These are phyloP conservation scores for Eimeria maxima DNA, from an alignment of 169 alveolate species.

Conservation along the genomic window DNA sequence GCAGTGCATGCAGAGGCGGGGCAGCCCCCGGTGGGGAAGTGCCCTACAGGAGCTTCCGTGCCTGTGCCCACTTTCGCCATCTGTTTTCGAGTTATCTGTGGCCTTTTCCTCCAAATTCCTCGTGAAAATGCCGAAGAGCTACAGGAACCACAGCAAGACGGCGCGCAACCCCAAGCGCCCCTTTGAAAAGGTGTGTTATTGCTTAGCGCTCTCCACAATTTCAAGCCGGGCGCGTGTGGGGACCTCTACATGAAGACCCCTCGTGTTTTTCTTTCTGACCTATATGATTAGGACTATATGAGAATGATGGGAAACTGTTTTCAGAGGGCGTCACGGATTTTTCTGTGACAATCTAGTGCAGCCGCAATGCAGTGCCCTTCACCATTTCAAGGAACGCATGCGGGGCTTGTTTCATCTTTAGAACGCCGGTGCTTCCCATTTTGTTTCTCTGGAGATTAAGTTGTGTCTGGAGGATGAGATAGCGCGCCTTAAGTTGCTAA, in stretches of 20 bases:
- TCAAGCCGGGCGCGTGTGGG: conserved; percentile 24
- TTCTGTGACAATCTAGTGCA: neutral
- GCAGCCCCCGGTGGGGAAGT: conserved; percentile 64
- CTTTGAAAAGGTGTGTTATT: conserved; percentile 87
- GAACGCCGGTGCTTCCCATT: neutral
- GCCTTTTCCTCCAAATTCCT: conserved; percentile 38
- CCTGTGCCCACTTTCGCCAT: conserved; percentile 25
- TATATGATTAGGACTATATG: neutral
- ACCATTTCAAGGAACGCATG: neutral
- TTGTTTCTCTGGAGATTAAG: neutral
- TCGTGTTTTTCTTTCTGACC: neutral
- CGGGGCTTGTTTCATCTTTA: neutral
- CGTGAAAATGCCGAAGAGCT: conserved; percentile 86
- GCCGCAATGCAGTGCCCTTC: neutral
- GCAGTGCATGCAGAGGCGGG: conserved; percentile 42
- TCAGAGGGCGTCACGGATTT: neutral
- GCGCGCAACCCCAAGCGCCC: conserved; percentile 91
- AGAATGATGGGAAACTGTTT: neutral
- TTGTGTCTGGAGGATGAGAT: neutral
- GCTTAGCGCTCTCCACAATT: neutral
- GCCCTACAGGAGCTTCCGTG: neutral
- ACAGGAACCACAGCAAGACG: conserved; percentile 86
- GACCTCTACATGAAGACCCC: neutral
- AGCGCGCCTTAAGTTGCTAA: neutral
- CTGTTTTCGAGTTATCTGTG: conserved; percentile 66